phyloP scores from a whole-genome alignment of 1,284 basidiomycete genomes.

The Singerocomus inundabilis region DNA sequence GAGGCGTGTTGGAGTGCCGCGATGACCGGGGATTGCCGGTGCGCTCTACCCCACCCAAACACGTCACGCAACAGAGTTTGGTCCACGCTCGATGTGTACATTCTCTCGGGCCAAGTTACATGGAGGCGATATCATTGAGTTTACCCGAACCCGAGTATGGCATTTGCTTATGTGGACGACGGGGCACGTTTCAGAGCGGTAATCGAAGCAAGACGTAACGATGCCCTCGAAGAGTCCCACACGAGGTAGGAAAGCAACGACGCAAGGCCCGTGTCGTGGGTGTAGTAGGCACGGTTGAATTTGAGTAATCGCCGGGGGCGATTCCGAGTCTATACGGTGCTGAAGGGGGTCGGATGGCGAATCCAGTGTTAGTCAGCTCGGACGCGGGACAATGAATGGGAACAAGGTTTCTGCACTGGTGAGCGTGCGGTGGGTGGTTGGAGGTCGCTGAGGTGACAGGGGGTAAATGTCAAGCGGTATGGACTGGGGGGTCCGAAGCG shows the following conservation, averaged over 20 bases:
- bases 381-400: too few relatives aligned
- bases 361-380: not conserved
- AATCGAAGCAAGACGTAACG: conserved; percentile 19
- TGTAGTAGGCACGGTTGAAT: not conserved
- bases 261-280: not conserved
- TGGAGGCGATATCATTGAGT: conserved; percentile 4
- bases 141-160: conserved; percentile 4
- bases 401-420: too few relatives aligned
- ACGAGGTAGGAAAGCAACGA: conserved; percentile 1
- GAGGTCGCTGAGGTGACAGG: not conserved
- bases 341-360: not conserved
- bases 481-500: not conserved
- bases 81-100: too few relatives aligned
- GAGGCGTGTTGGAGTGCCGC: conserved; percentile 3
- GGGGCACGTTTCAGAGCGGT: conserved; percentile 15
- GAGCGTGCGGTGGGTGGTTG: too few relatives aligned
- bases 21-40: conserved; percentile 11
- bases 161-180: conserved; percentile 10
- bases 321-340: not conserved
- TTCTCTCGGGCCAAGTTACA: too few relatives aligned
- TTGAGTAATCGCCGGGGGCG: not conserved
- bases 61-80: not conserved
- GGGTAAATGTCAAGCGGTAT: not conserved
- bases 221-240: not conserved
- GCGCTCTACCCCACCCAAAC: too few relatives aligned